Percentiles rank a stretch among this genome's conserved stretches.
phyloP scores from a whole-genome alignment of 2,329 filamentous ascomycete genomes.

The Botrytis deweyae region DNA sequence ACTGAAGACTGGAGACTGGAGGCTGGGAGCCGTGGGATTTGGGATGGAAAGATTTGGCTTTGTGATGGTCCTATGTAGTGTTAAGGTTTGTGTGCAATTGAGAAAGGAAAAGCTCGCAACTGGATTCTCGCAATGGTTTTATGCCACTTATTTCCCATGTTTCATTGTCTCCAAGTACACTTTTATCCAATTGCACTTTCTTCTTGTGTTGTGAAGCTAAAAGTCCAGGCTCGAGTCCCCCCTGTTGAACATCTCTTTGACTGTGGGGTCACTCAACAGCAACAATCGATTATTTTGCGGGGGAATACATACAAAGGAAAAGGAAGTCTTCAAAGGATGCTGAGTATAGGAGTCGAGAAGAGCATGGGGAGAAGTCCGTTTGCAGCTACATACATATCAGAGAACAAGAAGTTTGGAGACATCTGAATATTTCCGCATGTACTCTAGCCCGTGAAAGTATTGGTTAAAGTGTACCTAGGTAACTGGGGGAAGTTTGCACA shows the following conservation, averaged over 20 bases:
- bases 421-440: not conserved
- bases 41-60: slow-evolving; percentile 1
- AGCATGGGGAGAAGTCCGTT: not conserved
- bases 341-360: not conserved
- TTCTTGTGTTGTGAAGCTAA: not conserved
- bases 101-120: not conserved
- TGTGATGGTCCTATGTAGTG: not conserved
- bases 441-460: not conserved
- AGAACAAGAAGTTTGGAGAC: not conserved
- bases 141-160: slow-evolving; percentile 9
- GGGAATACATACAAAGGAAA: not conserved
- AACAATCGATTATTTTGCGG: not conserved
- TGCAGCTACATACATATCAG: not conserved
- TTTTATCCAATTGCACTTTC: slow-evolving; percentile 7
- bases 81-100: not conserved
- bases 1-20: not conserved
- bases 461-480: not conserved
- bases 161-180: slow-evolving; percentile 10
- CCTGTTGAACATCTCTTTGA: slow-evolving; percentile 16
- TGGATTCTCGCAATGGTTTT: slow-evolving; percentile 4
- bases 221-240: slow-evolving; percentile 15
- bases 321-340: not conserved
- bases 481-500: not conserved
- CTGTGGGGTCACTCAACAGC: slow-evolving; percentile 4
- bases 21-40: not conserved